Conservation (phyloP, 352 stramenopile genomes). For the Pythium chondricola region DNA sequence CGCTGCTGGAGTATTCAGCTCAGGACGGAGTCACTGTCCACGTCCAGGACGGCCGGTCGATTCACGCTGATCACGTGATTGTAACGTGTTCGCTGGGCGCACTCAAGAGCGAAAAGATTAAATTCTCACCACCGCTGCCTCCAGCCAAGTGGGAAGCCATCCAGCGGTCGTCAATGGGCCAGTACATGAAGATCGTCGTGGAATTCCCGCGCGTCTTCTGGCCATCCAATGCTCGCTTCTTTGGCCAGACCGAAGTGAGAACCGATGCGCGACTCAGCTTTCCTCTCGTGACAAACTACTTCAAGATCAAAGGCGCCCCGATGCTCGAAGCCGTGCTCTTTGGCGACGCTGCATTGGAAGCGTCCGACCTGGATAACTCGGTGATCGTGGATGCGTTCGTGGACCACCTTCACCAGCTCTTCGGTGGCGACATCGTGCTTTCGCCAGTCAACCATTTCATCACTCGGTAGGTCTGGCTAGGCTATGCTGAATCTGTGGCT, state of each 20-base stretch:
- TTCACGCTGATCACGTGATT: constrained; percentile 36
- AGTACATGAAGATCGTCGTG: constrained; percentile 76
- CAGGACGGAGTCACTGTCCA: constrained; percentile 28
- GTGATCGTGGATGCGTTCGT: constrained; percentile 39
- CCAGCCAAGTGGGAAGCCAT: constrained; percentile 35
- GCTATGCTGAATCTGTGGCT: neutral
- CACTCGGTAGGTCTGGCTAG: constrained; percentile 22
- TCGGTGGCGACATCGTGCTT: constrained; percentile 29
- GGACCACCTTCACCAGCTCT: constrained; percentile 38
- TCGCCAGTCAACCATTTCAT: constrained; percentile 39
- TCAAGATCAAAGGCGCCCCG: constrained; percentile 35
- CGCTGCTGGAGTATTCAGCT: constrained; percentile 13
- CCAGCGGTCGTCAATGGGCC: constrained; percentile 44
- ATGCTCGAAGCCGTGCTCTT: constrained; percentile 56
- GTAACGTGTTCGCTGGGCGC: constrained; percentile 53
- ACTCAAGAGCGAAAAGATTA: constrained; percentile 35
- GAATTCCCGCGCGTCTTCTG: constrained; percentile 63
- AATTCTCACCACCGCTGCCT: constrained; percentile 45
- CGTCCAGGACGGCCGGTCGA: constrained; percentile 16
- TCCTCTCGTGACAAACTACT: constrained; percentile 57
- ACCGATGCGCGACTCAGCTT: constrained; percentile 29
- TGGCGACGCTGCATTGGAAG: constrained; percentile 27
- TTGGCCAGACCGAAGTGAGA: constrained; percentile 23
- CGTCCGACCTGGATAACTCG: constrained; percentile 37
- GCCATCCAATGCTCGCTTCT: constrained; percentile 36